Evolutionary conservation across 495 filamentous ascomycete species (phyloP), one percentile per base, ranked within the genome.

Genomic region (Durotheca rogersii): DNA sequence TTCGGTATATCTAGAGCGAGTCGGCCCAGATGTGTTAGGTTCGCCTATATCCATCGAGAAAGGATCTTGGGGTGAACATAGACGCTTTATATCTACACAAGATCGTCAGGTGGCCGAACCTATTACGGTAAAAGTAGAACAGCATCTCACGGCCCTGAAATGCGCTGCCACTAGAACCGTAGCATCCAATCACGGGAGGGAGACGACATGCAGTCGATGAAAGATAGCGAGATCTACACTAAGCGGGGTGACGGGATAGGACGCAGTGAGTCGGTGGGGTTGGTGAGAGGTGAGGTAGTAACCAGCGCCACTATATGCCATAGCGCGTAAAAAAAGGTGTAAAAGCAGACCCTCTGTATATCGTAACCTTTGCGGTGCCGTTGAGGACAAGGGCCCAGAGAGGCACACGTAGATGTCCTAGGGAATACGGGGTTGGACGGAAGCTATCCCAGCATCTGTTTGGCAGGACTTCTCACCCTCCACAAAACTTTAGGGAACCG

Each of bases 171-270:
- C 20, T 59, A 39, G 38, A n/a, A 25, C 40, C 12, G 21, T 31
- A 18, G 23, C 36, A 33, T 47, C 50, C 56, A 59, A 58, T 58
- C 49, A 53, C 30, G 12, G 31, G 25, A 3, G 3, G 19, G 30
- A 9, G 6, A 14, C 11, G 5, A 11, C 25, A 46, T 56, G 41
- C 41, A 51, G 36, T 23, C 35, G n/a, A 41, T 41, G 41, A 41
- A 32, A 40, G 23, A 50, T 40, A 36, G 7, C 12, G 23, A 9
- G 53, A 39, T 18, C 6, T 39, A 23, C 36, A 39, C 18, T 39
- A 39, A 39, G 36, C 36, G 7, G 19, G 32, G 44, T 40, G 30
- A 33, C 40, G 40, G 21, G 42, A 44, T 47, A 30, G 15, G 15
- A 14, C 17, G 25, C 33, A 53, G 29, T 33, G 21, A 33, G 15